Base-by-base conservation (phyloP, 169 alveolate genomes). In the Sarcocystis neurona region DNA sequence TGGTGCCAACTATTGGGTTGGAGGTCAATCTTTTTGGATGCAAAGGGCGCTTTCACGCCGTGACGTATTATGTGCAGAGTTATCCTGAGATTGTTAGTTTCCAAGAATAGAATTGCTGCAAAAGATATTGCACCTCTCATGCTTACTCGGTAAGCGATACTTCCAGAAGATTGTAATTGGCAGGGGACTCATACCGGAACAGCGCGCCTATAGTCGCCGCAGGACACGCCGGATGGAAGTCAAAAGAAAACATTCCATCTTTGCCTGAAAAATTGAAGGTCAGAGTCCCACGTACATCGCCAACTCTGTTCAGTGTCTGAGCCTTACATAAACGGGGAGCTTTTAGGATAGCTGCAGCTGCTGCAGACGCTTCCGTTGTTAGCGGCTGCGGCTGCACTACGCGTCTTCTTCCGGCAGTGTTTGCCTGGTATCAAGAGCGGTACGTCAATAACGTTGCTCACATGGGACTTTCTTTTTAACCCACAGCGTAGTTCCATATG, bases 231-330 rank as follows among this genome's bases (percentile, higher is more conserved):
- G 88, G 92, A 44, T 90, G 68, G 86, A 92, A 90, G 53, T 92
- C 94, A n/a, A 90, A 89, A 8, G 92, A 90, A 88, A 90, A 92
- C 72, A 90, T 74, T 5, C 94, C 94, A 82, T 92, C 89, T 75
- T 90, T 92, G 60, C 89, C 89, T 84, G 89, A 32, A 27, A 43
- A 15, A 1, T 23, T 39, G 27, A 66, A 80, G 77, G 39, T 53
- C 39, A 34, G 6, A 4, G 46, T 15, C 75, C 43, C 37, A 37
- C 27, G 27, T 10, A 15, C 5, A 6, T n/a, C 10, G 75, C 32
- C 75, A 63, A 12, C 5, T 20, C 32, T 12, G 75, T 63, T 63
- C 75, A 63, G 34, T 10, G 27, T 23, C 68, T 23, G n/a, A 43
- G 23, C 18, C 41, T 84, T 68, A 84, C 94, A 92, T 50, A 90